These are phyloP conservation scores for Mesembryanthemum crystallinum DNA, from an alignment of 148 eudicot species.

Conservation along the genomic window DNA sequence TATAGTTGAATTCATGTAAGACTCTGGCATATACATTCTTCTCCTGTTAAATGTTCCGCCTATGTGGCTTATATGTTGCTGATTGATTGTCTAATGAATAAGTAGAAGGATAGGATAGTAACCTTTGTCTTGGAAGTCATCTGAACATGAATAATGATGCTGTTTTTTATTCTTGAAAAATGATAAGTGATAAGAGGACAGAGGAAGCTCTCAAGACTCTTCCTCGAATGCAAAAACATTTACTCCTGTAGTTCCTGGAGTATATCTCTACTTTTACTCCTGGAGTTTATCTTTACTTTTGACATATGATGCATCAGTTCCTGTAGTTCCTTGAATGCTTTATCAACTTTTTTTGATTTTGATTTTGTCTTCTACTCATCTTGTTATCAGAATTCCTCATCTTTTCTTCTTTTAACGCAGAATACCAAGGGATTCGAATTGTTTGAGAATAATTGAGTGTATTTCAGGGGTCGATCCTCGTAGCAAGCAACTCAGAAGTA, in stretches of 20 bases:
- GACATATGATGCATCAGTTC: background rate
- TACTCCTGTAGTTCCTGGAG: too few relatives aligned
- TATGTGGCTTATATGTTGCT: background rate
- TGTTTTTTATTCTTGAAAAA: background rate
- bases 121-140: background rate
- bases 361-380: background rate
- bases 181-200: background rate
- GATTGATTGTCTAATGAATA: background rate
- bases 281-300: background rate
- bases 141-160: background rate
- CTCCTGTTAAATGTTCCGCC: background rate
- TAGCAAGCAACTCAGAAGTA: constrained; percentile 68
- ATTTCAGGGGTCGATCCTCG: constrained; percentile 59
- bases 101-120: background rate
- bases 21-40: background rate
- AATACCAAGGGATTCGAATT: constrained; percentile 65
- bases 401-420: constrained; percentile 33
- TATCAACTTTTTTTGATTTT: background rate
- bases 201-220: background rate
- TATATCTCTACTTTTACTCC: too few relatives aligned
- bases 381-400: background rate
- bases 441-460: constrained; percentile 64
- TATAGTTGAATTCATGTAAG: background rate
- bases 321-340: background rate
- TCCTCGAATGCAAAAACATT: background rate